A percentile compares a stretch with the other conserved stretches of the same genome.
Conservation (phyloP, 257 asterid species). For the Linaria vulgaris region DNA sequence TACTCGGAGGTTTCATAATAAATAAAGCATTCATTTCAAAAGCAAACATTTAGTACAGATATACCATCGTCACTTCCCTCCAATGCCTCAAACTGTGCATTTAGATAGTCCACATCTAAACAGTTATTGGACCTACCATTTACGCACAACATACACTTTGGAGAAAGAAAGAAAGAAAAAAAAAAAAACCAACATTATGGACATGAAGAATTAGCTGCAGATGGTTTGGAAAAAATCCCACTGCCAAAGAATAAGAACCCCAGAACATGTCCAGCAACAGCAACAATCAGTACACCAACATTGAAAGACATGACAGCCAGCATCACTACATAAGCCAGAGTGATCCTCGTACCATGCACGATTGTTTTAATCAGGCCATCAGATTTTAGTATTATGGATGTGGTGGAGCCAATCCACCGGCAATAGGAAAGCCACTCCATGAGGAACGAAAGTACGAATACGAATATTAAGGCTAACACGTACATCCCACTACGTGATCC, state of each 20-base stretch:
- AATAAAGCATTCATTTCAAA: too few relatives aligned
- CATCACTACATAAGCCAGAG: slow-evolving; percentile 59
- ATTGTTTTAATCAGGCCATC: slow-evolving; percentile 41
- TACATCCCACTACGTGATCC: slow-evolving; percentile 61
- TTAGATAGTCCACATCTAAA: too few relatives aligned
- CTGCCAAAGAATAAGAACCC: slow-evolving; percentile 61
- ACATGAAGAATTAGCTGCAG: slow-evolving; percentile 7
- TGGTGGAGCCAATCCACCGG: slow-evolving; percentile 10
- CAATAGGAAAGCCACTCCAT: slow-evolving; percentile 54
- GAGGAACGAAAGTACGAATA: slow-evolving; percentile 39
- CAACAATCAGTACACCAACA: slow-evolving; percentile 57
- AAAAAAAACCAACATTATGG: neutral
- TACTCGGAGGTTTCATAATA: too few relatives aligned
- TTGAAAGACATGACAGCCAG: slow-evolving; percentile 78
- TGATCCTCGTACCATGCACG: slow-evolving; percentile 42
- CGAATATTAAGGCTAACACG: slow-evolving; percentile 42
- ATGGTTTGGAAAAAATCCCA: slow-evolving; percentile 35
- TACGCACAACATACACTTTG: neutral
- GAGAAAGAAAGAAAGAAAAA: too few relatives aligned
- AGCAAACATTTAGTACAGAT: too few relatives aligned
- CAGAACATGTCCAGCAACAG: slow-evolving; percentile 51
- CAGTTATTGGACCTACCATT: too few relatives aligned
- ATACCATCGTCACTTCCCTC: too few relatives aligned
- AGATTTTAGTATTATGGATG: slow-evolving; percentile 10
- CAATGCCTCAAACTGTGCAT: too few relatives aligned